phyloP scores from a whole-genome alignment of 305 asterid genomes.

The Withania somnifera region DNA sequence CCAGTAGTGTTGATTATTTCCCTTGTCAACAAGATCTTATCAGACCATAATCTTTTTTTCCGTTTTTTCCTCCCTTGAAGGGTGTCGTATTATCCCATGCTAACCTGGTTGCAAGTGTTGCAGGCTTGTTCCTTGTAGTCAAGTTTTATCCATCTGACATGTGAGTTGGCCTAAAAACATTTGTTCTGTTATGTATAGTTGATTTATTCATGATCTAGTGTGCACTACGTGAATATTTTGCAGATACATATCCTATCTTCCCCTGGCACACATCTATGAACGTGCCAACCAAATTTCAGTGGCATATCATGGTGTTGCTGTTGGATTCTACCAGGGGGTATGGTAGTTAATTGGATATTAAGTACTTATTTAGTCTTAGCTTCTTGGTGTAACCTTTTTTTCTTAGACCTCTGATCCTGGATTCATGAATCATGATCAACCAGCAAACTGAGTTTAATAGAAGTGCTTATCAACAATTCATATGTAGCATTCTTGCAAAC shows the following conservation, averaged over 20 bases:
- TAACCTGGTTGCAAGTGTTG: constrained; percentile 69
- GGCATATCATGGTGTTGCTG: constrained; percentile 58
- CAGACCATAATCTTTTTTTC: background rate
- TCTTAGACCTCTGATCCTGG: background rate
- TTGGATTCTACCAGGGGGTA: constrained; percentile 99
- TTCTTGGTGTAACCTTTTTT: constrained; percentile 7
- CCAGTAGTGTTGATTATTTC: background rate
- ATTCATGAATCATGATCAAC: background rate
- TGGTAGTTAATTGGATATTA: constrained; percentile 8
- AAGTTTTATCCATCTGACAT: constrained; percentile 64
- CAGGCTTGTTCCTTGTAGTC: constrained; percentile 44
- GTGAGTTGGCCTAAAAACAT: constrained; percentile 39
- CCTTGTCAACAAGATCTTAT: background rate
- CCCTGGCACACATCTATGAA: constrained; percentile 98
- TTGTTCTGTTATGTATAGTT: background rate
- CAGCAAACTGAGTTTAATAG: background rate
- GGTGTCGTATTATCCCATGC: constrained; percentile 88
- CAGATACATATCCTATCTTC: constrained; percentile 96
- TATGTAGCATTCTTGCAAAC: background rate
- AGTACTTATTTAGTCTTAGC: constrained; percentile 3
- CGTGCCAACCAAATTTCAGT: constrained; percentile 70
- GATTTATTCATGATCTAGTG: background rate
- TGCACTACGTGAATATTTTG: background rate
- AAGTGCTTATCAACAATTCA: background rate
- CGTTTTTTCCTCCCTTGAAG: constrained; percentile 17